Conservation (phyloP, 2,329 filamentous ascomycete species). For the Trichophyton rubrum region DNA sequence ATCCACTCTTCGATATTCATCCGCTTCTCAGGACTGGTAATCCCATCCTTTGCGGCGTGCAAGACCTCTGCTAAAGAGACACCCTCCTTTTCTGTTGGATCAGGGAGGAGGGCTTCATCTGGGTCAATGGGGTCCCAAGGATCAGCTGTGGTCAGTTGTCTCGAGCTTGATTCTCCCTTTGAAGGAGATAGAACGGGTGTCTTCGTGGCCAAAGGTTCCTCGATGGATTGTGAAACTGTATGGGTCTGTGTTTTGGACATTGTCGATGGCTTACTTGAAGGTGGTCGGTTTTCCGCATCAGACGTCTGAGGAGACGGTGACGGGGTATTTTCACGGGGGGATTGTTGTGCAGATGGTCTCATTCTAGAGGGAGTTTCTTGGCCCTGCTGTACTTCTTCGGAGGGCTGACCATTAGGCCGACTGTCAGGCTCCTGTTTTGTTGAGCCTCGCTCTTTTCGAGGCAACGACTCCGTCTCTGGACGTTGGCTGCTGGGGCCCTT, state of each 20-base stretch:
- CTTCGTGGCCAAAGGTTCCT: slow-evolving; percentile 33
- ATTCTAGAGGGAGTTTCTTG: neutral
- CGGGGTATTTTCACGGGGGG: slow-evolving; percentile 37
- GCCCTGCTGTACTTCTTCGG: neutral
- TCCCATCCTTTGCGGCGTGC: slow-evolving; percentile 41
- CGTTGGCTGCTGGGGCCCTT: neutral
- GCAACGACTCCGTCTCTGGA: neutral
- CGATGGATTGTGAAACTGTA: slow-evolving; percentile 25
- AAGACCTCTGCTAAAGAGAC: slow-evolving; percentile 38
- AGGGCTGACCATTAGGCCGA: neutral
- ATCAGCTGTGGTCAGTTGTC: slow-evolving; percentile 43
- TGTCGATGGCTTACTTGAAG: slow-evolving; percentile 49
- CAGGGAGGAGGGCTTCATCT: slow-evolving; percentile 45
- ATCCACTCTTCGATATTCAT: slow-evolving; percentile 97
- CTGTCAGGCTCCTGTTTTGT: neutral
- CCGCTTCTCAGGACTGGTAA: slow-evolving; percentile 64
- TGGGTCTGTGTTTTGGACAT: slow-evolving; percentile 28
- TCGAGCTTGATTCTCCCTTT: slow-evolving; percentile 38
- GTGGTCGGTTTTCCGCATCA: slow-evolving; percentile 67
- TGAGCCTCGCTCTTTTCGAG: neutral
- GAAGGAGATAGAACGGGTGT: slow-evolving; percentile 44
- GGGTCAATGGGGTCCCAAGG: slow-evolving; percentile 67
- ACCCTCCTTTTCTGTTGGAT: slow-evolving; percentile 37
- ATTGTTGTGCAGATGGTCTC: slow-evolving; percentile 10
- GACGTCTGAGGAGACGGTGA: slow-evolving; percentile 63